phyloP scores from a whole-genome alignment of 345 rosid genomes.

The Firmiana major region DNA sequence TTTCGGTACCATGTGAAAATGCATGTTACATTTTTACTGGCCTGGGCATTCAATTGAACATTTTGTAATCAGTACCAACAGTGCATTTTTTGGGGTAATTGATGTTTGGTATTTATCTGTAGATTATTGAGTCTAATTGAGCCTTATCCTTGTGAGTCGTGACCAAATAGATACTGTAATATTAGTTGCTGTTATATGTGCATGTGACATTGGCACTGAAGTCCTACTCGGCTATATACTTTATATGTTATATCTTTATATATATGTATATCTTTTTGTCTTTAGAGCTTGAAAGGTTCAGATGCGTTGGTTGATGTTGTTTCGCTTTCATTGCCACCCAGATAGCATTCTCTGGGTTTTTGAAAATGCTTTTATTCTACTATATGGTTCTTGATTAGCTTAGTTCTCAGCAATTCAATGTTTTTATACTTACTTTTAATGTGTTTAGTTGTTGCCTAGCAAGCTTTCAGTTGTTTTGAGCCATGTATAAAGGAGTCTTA shows the following conservation, averaged over 20 bases:
- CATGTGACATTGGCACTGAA: background rate
- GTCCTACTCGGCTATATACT: background rate
- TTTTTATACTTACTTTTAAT: background rate
- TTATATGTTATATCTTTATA: background rate
- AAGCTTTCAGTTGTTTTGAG: background rate
- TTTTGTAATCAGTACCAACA: background rate
- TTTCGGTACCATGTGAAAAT: background rate
- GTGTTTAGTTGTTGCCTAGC: background rate
- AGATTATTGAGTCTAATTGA: background rate
- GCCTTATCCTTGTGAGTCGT: background rate
- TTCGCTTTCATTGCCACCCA: background rate
- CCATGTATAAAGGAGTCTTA: background rate
- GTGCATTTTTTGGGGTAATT: background rate
- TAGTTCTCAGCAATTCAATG: background rate
- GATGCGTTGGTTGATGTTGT: background rate
- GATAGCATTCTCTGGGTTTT: background rate
- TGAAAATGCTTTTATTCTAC: background rate
- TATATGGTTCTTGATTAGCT: background rate
- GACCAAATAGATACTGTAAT: background rate
- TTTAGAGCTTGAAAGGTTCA: no score
- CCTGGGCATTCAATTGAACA: background rate
- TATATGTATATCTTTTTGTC: no score
- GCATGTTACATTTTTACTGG: background rate
- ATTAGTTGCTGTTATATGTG: background rate
- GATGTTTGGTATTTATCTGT: background rate